phyloP scores from a whole-genome alignment of 2,329 filamentous ascomycete genomes.

The Aureobasidium namibiae region DNA sequence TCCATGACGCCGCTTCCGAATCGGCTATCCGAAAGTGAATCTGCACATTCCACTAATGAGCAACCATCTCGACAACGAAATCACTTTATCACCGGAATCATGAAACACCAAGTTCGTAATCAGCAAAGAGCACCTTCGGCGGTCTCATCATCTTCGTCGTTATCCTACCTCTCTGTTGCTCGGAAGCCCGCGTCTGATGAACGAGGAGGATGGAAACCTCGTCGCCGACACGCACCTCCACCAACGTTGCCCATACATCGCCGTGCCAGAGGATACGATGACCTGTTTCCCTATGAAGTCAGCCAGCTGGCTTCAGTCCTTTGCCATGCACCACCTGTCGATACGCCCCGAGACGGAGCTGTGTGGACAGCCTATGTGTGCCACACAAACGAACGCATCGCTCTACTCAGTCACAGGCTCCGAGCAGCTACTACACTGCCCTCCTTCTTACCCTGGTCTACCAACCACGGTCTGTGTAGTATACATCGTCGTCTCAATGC shows the following conservation, averaged over 20 bases:
- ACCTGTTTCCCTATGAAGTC: slow-evolving; percentile 6
- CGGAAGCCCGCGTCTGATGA: not conserved
- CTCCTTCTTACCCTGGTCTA: not conserved
- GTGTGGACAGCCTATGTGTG: not conserved
- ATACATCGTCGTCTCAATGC: slow-evolving; percentile 19
- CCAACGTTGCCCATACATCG: not conserved
- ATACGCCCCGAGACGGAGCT: not conserved
- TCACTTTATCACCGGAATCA: not conserved
- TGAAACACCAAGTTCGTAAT: not conserved
- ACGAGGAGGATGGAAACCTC: not conserved
- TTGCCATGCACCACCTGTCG: not conserved
- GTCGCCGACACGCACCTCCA: not conserved
- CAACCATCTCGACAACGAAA: not conserved
- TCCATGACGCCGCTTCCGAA: not conserved
- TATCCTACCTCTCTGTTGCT: not conserved
- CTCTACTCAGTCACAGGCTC: slow-evolving; percentile 16
- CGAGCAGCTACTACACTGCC: slow-evolving; percentile 17
- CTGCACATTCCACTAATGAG: not conserved
- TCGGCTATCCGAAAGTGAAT: not conserved
- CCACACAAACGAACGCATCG: not conserved
- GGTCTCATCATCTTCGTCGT: not conserved
- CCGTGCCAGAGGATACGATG: not conserved
- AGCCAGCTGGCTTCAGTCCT: slow-evolving; percentile 4
- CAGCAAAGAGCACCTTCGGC: not conserved
- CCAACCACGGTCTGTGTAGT: slow-evolving; percentile 11